Conservation (phyloP, 768 basidiomycete genomes). For the Kondoa subrosea region DNA sequence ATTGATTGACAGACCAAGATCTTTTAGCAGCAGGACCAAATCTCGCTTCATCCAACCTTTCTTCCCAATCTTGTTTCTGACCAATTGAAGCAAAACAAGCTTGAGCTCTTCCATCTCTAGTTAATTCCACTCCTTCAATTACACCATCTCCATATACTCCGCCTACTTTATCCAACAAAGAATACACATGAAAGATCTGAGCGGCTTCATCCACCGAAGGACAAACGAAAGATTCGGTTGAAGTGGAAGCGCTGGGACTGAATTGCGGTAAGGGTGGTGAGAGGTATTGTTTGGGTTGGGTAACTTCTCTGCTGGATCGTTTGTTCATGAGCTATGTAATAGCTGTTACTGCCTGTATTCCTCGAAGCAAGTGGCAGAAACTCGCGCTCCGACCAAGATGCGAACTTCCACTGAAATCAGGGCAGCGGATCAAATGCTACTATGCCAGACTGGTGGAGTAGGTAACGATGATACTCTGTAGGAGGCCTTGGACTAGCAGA, state of each 20-base stretch:
- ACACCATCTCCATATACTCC: slow-evolving; percentile 4
- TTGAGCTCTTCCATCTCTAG: neutral
- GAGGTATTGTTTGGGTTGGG: neutral
- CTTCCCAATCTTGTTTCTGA: neutral
- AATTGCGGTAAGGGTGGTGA: neutral
- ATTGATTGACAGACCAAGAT: neutral
- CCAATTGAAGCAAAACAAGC: neutral
- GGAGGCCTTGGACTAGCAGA: too few relatives aligned
- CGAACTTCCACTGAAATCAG: too few relatives aligned
- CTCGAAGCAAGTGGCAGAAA: too few relatives aligned
- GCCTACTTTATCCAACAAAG: slow-evolving; percentile 1
- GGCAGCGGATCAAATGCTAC: too few relatives aligned
- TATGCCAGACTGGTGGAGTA: too few relatives aligned
- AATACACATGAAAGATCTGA: slow-evolving; percentile 3
- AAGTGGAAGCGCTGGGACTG: neutral
- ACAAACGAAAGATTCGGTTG: neutral
- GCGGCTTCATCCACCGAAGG: neutral
- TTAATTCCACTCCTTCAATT: neutral
- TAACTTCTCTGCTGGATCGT: neutral
- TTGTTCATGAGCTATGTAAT: neutral
- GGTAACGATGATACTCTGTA: too few relatives aligned
- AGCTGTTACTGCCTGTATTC: neutral
- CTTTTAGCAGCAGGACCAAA: neutral
- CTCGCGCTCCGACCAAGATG: too few relatives aligned
- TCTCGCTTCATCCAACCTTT: slow-evolving; percentile 1